Evolutionary conservation across 2,329 filamentous ascomycete genomes (phyloP).

Genomic region (Xylaria arbuscula): DNA sequence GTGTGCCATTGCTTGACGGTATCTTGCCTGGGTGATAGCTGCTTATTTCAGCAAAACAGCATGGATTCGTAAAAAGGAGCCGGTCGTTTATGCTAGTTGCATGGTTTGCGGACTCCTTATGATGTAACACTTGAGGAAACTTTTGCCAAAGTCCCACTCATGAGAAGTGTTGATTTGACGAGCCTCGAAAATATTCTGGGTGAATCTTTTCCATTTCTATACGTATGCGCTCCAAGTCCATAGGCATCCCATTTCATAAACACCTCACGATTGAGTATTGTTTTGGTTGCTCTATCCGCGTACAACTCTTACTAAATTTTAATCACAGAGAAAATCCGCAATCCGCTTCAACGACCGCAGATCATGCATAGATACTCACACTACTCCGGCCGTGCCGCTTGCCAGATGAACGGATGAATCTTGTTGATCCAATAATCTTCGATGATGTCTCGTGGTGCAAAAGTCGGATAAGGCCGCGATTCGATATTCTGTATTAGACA

Average conservation of each 20-base stretch:
- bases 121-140: not conserved
- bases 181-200: not conserved
- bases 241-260: not conserved
- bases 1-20: not conserved
- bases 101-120: not conserved
- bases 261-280: not conserved
- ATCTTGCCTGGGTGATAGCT: not conserved
- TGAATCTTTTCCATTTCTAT: not conserved
- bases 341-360: conserved; percentile 4
- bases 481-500: conserved; percentile 13
- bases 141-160: not conserved
- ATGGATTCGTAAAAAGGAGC: not conserved
- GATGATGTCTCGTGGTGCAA: conserved; percentile 1
- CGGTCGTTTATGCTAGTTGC: not conserved
- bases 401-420: not conserved
- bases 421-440: conserved; percentile 12
- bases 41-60: not conserved
- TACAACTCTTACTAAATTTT: conserved; percentile 13
- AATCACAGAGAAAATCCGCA: not conserved
- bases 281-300: not conserved
- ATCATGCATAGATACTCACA: conserved; percentile 4
- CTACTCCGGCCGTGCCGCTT: conserved; percentile 16
- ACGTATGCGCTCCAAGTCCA: not conserved
- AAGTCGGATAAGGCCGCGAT: conserved; percentile 28
- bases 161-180: not conserved